phyloP scores from a whole-genome alignment of 2,329 filamentous ascomycete genomes.

The Tolypocladium inflatum region DNA sequence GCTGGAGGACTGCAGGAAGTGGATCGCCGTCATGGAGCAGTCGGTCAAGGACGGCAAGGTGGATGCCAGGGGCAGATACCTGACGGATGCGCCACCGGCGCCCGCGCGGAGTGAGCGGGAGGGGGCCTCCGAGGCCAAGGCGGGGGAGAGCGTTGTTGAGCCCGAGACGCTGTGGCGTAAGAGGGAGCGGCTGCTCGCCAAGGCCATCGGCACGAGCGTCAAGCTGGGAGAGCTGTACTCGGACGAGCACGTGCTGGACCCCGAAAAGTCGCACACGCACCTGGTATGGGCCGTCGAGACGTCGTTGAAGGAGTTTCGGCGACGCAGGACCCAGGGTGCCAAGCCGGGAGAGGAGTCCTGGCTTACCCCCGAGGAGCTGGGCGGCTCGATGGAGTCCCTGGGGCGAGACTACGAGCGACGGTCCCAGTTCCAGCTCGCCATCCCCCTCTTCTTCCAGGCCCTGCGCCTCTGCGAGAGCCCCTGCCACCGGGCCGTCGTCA shows the following conservation, averaged over 20 bases:
- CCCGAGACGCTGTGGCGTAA: constrained; percentile 44
- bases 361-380: constrained; percentile 62
- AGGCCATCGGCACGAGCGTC: constrained; percentile 64
- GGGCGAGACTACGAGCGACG: constrained; percentile 67
- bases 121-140: not conserved
- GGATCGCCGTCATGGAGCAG: constrained; percentile 47
- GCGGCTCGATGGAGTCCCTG: constrained; percentile 65
- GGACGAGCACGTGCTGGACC: constrained; percentile 63
- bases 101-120: constrained; percentile 1
- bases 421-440: constrained; percentile 68
- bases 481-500: constrained; percentile 76
- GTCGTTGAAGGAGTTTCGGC: constrained; percentile 61
- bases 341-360: constrained; percentile 63
- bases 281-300: constrained; percentile 78
- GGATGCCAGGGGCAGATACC: constrained; percentile 26
- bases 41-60: constrained; percentile 36
- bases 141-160: not conserved
- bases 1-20: constrained; percentile 55
- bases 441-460: constrained; percentile 81
- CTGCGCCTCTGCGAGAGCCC: constrained; percentile 54
- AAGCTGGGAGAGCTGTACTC: constrained; percentile 82
- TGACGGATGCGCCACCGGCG: constrained; percentile 4
- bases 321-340: constrained; percentile 56
- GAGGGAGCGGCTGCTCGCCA: constrained; percentile 60
- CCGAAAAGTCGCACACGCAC: constrained; percentile 60